Evolutionary conservation across 768 basidiomycete species (phyloP), one percentile per base, ranked within the genome.

Genomic region (Austroboletus festivus): DNA sequence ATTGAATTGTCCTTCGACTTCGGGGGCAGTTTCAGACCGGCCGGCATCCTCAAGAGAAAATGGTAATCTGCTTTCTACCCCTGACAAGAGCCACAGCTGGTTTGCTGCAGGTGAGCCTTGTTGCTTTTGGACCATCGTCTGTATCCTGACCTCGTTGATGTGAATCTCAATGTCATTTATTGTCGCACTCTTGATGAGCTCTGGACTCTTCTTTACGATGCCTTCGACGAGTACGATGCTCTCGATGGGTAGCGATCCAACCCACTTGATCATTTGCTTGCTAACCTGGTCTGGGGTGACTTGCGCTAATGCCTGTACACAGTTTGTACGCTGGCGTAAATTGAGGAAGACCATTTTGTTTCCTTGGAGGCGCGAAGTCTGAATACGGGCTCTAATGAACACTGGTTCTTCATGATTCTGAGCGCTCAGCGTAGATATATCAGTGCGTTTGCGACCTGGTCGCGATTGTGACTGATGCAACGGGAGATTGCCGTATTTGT

Each of bases 251-350:
- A 98, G 71, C 21, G 80, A 64, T 18, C 83, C 83, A 16, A 85
- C 81, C 87, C 89, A 98, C 70, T 93, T 96, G 33, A 93, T 81
- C 96, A 99, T 99, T 66, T 95, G 93, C 71, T 94, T 97, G 53
- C 91, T 94, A 22, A 98, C 78, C 60, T 80, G 83, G 39, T 81
- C 86, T 11, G 82, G 78, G 10, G 85, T 72, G 20, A 88, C 81
- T 41, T 74, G 69, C 51, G 95, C 73, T 34, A 98, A 72, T 30
- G 88, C 93, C 65, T 98, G 95, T 9, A 99, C 83, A 47, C 94
- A 77, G 62, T 86, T 78, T 13, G 79, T 85, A 57, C 89, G 81
- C 68, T 99, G 95, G 50, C 95, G 88, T 47, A 99, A 77, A 63
- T 85, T 85, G 44, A 98, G 71, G 71, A 99, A 99, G 44, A 89